Conservation (phyloP, 306 rosid species). For the Biancaea sappan region DNA sequence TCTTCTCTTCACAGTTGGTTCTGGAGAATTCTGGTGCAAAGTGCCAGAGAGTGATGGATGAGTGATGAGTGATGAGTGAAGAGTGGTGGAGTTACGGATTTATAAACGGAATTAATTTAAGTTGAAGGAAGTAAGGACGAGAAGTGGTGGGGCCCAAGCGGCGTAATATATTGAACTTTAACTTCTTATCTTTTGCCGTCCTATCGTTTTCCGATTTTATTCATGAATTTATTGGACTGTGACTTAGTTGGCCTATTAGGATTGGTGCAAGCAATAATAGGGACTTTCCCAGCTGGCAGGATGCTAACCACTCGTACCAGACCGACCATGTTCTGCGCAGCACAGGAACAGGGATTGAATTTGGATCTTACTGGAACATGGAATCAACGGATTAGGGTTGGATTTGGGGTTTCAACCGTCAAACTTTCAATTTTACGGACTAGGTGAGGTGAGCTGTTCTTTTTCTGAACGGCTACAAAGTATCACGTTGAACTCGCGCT, state of each 20-base stretch:
- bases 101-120: slow-evolving; percentile 34
- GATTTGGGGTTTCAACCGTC: too few relatives aligned
- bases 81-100: slow-evolving; percentile 31
- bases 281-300: slow-evolving; percentile 33
- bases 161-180: slow-evolving; percentile 35
- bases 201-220: background rate
- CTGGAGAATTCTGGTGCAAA: background rate
- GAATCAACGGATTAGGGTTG: too few relatives aligned
- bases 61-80: background rate
- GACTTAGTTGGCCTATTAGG: slow-evolving; percentile 3
- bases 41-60: background rate
- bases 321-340: slow-evolving; percentile 52
- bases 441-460: background rate
- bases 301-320: slow-evolving; percentile 23
- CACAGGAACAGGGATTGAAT: slow-evolving; percentile 30
- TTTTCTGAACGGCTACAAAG: background rate
- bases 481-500: slow-evolving; percentile 36
- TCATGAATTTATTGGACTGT: background rate
- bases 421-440: too few relatives aligned
- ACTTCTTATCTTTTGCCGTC: background rate
- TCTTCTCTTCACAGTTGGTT: background rate
- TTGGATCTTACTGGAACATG: background rate
- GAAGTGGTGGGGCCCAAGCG: slow-evolving; percentile 29
- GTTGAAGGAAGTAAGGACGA: slow-evolving; percentile 14
- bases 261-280: background rate